These are phyloP conservation scores for Debaryomyces castellii DNA, from an alignment of 805 yeast genomes.

Conservation along the genomic window DNA sequence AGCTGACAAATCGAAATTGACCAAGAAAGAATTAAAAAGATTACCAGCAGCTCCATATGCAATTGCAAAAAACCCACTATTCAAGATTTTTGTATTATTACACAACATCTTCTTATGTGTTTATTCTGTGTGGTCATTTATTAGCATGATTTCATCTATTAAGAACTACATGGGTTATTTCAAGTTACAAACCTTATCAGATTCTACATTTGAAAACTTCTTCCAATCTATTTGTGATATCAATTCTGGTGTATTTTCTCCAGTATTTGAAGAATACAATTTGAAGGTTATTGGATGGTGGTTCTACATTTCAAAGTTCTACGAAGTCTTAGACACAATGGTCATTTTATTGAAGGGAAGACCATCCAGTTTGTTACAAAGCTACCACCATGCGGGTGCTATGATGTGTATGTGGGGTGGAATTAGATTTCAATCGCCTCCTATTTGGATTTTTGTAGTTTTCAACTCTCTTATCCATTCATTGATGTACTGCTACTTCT, in stretches of 20 bases:
- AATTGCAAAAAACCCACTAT: conserved; percentile 43
- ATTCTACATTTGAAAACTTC: conserved; percentile 40
- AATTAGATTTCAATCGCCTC: conserved; percentile 65
- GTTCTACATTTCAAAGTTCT: conserved; percentile 69
- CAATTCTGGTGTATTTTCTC: conserved; percentile 56
- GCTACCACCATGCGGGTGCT: conserved; percentile 79
- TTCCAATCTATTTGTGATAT: conserved; percentile 64
- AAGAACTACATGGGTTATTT: conserved; percentile 30
- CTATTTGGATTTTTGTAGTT: conserved; percentile 78
- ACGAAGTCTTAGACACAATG: conserved; percentile 68
- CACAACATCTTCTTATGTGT: conserved; percentile 63
- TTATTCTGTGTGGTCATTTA: conserved; percentile 70
- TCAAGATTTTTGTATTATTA: conserved; percentile 55
- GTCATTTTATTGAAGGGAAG: conserved; percentile 68
- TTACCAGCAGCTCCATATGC: conserved; percentile 55
- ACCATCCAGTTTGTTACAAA: conserved; percentile 64
- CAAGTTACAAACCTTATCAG: conserved; percentile 3
- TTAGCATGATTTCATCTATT: conserved; percentile 61
- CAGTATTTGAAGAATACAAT: conserved; percentile 24
- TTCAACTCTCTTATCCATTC: conserved; percentile 79
- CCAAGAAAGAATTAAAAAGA: conserved; percentile 25
- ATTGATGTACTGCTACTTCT: conserved; percentile 70
- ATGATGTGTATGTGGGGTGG: conserved; percentile 84
- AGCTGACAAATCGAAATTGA: conserved; percentile 13
- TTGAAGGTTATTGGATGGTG: conserved; percentile 60